These are phyloP conservation scores for Debaryomyces fabryi DNA, from an alignment of 1,139 yeast genomes.

Conservation along the genomic window DNA sequence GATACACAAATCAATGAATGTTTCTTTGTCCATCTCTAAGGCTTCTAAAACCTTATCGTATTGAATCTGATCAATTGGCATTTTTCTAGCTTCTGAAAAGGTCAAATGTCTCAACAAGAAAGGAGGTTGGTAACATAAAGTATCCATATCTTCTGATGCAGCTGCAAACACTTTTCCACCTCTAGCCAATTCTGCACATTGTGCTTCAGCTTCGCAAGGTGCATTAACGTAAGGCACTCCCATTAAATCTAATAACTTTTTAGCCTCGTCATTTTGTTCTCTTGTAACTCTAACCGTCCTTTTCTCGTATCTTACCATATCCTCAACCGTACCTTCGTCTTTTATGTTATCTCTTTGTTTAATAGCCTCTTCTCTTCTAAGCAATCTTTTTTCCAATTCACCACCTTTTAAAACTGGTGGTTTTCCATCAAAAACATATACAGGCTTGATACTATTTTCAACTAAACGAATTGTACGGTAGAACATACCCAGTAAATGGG, in stretches of 20 bases:
- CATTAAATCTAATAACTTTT: constrained; percentile 76
- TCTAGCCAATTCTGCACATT: constrained; percentile 90
- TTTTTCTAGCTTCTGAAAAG: constrained; percentile 89
- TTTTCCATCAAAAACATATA: constrained; percentile 95
- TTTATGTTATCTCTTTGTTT: constrained; percentile 70
- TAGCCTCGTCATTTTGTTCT: constrained; percentile 94
- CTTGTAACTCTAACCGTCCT: constrained; percentile 85
- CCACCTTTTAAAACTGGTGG: constrained; percentile 93
- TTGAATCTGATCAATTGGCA: constrained; percentile 86
- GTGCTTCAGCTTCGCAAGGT: constrained; percentile 99
- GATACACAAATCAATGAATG: constrained; percentile 90
- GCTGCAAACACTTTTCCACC: constrained; percentile 93
- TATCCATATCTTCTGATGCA: constrained; percentile 99
- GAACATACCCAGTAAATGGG: constrained; percentile 94
- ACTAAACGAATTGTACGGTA: constrained; percentile 88
- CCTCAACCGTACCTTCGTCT: constrained; percentile 81
- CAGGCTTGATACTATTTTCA: constrained; percentile 91
- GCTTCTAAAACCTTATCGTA: constrained; percentile 73
- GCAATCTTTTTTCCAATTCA: constrained; percentile 83
- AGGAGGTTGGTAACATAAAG: constrained; percentile 89
- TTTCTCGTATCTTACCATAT: constrained; percentile 75
- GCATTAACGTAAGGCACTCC: constrained; percentile 94
- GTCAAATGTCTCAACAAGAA: constrained; percentile 83
- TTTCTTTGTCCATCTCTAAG: constrained; percentile 66
- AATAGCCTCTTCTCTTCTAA: constrained; percentile 81